Evolutionary conservation across 495 filamentous ascomycete species (phyloP), one percentile per base, ranked within the genome.

Genomic region (Penicillium nucicola): DNA sequence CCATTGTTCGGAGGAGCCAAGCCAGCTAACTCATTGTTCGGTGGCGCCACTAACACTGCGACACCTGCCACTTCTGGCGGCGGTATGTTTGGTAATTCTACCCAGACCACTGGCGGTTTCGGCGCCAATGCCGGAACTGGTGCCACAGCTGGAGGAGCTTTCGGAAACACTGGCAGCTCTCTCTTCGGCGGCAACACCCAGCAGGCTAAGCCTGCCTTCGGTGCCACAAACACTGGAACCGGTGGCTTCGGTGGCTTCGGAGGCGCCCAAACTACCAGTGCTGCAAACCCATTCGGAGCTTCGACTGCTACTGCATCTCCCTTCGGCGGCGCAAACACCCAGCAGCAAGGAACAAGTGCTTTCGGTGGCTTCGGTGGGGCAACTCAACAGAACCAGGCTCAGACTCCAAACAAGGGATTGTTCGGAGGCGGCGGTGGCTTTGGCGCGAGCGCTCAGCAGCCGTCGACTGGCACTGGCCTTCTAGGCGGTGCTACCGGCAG

Each of bases 111-210:
- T 45, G 57, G 57, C 31, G 51, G 46, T 38, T 78, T 77, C 47
- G 73, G 72, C 32, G 57, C 30, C 45, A 58, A 28, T 32, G 45
- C 51, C 19, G 53, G 50, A 31, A 48, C 51, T 23, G 53, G 50
- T 32, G 61, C 63, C 17, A 51, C 54, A 34, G 55, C 61, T 19
- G 53, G 56, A 40, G 60, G 48, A 14, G 56, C 58, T 14, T 61
- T 64, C 28, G 45, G 43, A 14, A 56, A 49, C 8, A 58, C 64
- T 8, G 67, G 72, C n/a, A 56, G 69, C 20, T 68, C 67, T n/a
- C 34, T 83, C 20, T 83, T 83, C 49, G 77, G 77, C 30, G 64
- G 33, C 48, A 70, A 62, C 52, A 71, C 72, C 36, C 71, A 74
- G 43, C 72, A 68, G 35, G 64, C 55, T 62, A 76, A 72, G 53